These are phyloP conservation scores for Sclerotinia borealis DNA, from an alignment of 2,329 filamentous ascomycete species.

Conservation along the genomic window DNA sequence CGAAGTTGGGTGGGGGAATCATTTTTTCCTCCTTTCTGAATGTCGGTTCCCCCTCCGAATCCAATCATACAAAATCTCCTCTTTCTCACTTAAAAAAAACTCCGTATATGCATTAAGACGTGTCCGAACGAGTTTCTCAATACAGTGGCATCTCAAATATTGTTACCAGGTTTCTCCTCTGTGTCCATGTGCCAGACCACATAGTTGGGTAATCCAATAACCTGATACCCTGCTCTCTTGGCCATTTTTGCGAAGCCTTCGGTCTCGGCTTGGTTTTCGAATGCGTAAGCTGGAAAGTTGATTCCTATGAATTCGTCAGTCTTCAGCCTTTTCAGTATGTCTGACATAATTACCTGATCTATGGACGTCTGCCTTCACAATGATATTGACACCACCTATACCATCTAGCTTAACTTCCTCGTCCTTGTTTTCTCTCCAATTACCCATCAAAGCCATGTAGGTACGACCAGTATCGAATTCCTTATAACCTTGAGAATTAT, in stretches of 20 bases:
- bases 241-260: conserved; percentile 99
- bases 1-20: background rate
- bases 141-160: conserved; percentile 19
- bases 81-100: conserved; percentile 23
- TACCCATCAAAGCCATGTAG: conserved; percentile 86
- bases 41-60: conserved; percentile 18
- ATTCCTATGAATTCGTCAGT: conserved; percentile 56
- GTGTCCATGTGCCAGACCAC: conserved; percentile 99
- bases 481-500: conserved; percentile 63
- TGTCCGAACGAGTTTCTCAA: conserved; percentile 22
- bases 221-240: conserved; percentile 87
- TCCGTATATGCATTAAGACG: conserved; percentile 32
- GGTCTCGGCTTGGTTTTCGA: conserved; percentile 98
- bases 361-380: conserved; percentile 97
- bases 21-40: background rate
- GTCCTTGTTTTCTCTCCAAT: conserved; percentile 88
- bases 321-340: background rate
- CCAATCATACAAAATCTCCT: conserved; percentile 15
- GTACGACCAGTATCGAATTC: conserved; percentile 85
- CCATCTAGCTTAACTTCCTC: conserved; percentile 89
- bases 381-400: conserved; percentile 92
- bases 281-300: conserved; percentile 94
- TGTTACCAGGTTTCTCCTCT: conserved; percentile 83
- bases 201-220: conserved; percentile 91
- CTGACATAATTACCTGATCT: conserved; percentile 62